These are phyloP conservation scores for Trametes versicolor DNA, from an alignment of 1,284 basidiomycete species.

Conservation along the genomic window DNA sequence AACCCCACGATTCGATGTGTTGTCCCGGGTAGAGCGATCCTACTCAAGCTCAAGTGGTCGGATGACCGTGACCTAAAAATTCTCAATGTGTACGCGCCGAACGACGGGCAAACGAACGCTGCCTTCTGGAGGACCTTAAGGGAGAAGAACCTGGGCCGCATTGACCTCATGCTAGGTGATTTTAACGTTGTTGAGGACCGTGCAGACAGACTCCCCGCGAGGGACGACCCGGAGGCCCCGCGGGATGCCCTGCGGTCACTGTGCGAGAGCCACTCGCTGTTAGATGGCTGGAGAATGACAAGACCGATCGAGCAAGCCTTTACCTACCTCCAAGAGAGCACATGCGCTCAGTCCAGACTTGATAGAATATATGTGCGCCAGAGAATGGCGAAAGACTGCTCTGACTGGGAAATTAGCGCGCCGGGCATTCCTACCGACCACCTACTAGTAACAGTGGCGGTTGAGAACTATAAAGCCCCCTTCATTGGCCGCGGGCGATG, in stretches of 20 bases:
- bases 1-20: not conserved
- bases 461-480: not conserved
- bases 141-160: not conserved
- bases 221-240: not conserved
- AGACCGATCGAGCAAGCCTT: not conserved
- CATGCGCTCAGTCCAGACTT: not conserved
- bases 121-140: not conserved
- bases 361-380: conserved; percentile 5
- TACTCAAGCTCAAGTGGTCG: not conserved
- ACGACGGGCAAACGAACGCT: no score
- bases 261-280: not conserved
- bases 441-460: not conserved
- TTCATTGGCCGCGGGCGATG: not conserved
- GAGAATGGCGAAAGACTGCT: not conserved
- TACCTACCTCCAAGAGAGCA: not conserved
- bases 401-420: not conserved
- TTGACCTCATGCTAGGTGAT: not conserved
- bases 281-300: not conserved
- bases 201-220: not conserved
- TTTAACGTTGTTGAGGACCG: not conserved
- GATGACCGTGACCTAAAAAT: not conserved
- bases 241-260: not conserved
- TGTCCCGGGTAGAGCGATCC: not conserved
- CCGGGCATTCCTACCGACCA: not conserved
- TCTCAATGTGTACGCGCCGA: conserved; percentile 1